Evolutionary conservation across 2,329 filamentous ascomycete species (phyloP).

Genomic region (Alternaria panax): DNA sequence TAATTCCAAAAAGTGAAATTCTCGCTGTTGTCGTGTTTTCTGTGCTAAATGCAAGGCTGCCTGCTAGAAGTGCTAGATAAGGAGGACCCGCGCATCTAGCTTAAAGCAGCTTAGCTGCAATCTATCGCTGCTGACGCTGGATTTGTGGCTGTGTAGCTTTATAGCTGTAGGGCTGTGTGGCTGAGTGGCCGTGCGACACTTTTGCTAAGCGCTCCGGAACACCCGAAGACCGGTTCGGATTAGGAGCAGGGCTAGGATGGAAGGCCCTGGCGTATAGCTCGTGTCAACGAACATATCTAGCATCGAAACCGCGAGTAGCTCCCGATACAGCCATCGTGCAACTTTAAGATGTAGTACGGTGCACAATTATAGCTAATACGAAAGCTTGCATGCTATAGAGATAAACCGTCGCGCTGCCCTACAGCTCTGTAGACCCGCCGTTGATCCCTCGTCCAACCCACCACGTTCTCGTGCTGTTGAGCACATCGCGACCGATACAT

Average conservation of each 20-base stretch:
- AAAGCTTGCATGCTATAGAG: neutral
- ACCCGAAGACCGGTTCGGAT: constrained; percentile 4
- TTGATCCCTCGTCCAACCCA: neutral
- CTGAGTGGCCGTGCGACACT: neutral
- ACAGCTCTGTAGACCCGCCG: neutral
- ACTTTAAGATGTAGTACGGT: neutral
- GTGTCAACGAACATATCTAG: constrained; percentile 14
- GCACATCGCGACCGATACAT: neutral
- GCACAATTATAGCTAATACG: neutral
- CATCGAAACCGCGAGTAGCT: neutral
- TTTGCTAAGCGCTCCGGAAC: constrained; percentile 10
- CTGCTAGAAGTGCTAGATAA: neutral
- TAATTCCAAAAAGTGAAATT: constrained; percentile 25
- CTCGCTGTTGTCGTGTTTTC: constrained; percentile 6
- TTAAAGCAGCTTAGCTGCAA: neutral
- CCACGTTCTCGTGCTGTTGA: neutral
- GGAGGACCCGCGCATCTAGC: neutral
- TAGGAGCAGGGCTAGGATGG: constrained; percentile 1
- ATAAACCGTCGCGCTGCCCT: neutral
- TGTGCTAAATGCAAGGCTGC: too few species aligned
- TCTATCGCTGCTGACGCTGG: neutral
- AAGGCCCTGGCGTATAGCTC: constrained; percentile 2
- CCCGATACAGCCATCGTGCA: neutral
- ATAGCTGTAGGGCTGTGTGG: neutral
- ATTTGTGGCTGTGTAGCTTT: neutral